Evolutionary conservation across 2,329 filamentous ascomycete species (phyloP).

Genomic region (Cryphonectria parasitica): DNA sequence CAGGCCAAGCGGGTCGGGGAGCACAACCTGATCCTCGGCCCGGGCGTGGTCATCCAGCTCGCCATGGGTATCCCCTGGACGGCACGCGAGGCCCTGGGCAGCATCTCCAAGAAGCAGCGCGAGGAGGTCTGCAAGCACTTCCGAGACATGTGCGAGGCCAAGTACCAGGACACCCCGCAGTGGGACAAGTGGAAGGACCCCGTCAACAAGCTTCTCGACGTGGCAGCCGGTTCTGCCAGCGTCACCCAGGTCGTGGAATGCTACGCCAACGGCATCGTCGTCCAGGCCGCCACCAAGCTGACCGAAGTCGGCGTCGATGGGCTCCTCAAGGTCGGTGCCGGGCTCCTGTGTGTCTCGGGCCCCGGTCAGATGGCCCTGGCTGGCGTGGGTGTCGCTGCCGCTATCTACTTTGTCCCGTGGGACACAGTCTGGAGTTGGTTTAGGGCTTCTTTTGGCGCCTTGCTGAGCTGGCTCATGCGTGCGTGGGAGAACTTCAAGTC

Average conservation of each 20-base stretch:
- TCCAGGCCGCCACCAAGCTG: conserved; percentile 25
- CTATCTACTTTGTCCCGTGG: conserved; percentile 28
- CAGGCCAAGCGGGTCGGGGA: conserved; percentile 27
- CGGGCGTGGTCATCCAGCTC: conserved; percentile 27
- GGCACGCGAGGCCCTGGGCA: conserved; percentile 25
- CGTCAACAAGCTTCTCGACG: conserved; percentile 29
- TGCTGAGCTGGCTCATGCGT: conserved; percentile 19
- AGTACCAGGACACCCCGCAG: conserved; percentile 25
- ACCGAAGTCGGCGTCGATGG: conserved; percentile 25
- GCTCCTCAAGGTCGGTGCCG: conserved; percentile 22
- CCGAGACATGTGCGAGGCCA: conserved; percentile 29
- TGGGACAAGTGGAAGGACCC: conserved; percentile 29
- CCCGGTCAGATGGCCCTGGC: conserved; percentile 26
- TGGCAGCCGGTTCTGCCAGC: conserved; percentile 23
- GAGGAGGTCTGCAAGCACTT: conserved; percentile 26
- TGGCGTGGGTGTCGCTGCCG: conserved; percentile 21
- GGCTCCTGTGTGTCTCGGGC: conserved; percentile 23
- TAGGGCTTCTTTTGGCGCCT: conserved; percentile 21
- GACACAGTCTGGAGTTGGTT: conserved; percentile 29
- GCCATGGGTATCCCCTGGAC: conserved; percentile 29
- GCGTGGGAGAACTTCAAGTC: conserved; percentile 29
- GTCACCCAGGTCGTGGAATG: conserved; percentile 27
- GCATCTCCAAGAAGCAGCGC: conserved; percentile 28
- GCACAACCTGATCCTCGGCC: conserved; percentile 29
- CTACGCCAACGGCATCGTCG: conserved; percentile 28